These are phyloP conservation scores for Myxozyma nipponensis DNA, from an alignment of 805 yeast species.

Conservation along the genomic window DNA sequence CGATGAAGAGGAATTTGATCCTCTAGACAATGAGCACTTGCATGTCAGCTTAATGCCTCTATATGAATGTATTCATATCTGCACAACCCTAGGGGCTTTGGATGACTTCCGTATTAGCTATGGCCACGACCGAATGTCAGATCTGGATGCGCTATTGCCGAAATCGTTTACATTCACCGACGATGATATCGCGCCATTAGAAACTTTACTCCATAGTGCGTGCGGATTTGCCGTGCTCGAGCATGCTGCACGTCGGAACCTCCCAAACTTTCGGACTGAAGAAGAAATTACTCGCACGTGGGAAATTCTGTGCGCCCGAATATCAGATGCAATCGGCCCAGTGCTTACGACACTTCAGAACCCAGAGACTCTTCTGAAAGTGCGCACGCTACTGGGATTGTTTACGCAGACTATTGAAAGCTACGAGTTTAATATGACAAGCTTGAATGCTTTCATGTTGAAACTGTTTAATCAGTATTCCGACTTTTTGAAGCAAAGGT, in stretches of 20 bases:
- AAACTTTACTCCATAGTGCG: constrained; percentile 55
- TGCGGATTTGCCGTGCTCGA: constrained; percentile 78
- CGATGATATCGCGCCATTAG: constrained; percentile 40
- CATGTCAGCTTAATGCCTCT: constrained; percentile 65
- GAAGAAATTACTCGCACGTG: constrained; percentile 67
- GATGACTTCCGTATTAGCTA: constrained; percentile 60
- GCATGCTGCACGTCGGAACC: constrained; percentile 53
- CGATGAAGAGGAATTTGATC: constrained; percentile 42
- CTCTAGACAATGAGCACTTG: constrained; percentile 46
- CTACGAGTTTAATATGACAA: constrained; percentile 55
- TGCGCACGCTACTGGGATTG: constrained; percentile 63
- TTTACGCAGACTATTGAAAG: constrained; percentile 71
- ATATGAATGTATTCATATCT: constrained; percentile 79
- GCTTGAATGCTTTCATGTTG: constrained; percentile 60
- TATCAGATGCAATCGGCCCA: constrained; percentile 30
- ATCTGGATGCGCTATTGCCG: constrained; percentile 66
- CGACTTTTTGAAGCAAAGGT: constrained; percentile 50
- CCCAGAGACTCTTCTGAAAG: constrained; percentile 43
- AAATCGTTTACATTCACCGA: constrained; percentile 47
- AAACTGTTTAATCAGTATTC: constrained; percentile 58
- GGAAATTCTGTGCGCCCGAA: constrained; percentile 53
- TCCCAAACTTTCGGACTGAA: constrained; percentile 63
- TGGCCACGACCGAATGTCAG: constrained; percentile 64
- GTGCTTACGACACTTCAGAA: constrained; percentile 40
- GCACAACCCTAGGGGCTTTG: constrained; percentile 63